Conservation (phyloP, 352 stramenopile genomes). For the Pythium rishiriense region DNA sequence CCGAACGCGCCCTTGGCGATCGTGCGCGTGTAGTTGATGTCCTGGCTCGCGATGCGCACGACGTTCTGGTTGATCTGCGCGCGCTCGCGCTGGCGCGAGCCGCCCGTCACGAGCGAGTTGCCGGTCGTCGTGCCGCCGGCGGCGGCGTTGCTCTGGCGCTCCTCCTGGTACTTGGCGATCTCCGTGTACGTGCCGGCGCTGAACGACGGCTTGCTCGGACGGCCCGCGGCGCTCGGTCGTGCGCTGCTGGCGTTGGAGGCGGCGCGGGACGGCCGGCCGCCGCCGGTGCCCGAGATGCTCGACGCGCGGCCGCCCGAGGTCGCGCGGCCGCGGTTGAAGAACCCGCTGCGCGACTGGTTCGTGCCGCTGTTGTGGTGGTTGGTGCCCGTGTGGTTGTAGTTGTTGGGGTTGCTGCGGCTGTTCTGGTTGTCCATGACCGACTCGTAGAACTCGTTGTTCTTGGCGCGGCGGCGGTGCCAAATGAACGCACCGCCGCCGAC, state of each 20-base stretch:
- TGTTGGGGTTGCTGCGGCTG: conserved; percentile 35
- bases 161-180: conserved; percentile 33
- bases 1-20: conserved; percentile 82
- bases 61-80: conserved; percentile 45
- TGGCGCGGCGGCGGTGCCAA: conserved; percentile 49
- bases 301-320: conserved; percentile 9
- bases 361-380: conserved; percentile 12
- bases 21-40: conserved; percentile 79
- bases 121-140: neutral
- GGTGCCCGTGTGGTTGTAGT: conserved; percentile 1
- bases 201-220: conserved; percentile 19
- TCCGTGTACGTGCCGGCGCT: conserved; percentile 27
- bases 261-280: conserved; percentile 10
- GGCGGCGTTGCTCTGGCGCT: conserved; percentile 18
- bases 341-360: conserved; percentile 17
- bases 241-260: conserved; percentile 8
- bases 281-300: conserved; percentile 10
- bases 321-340: conserved; percentile 23
- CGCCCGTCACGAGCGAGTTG: conserved; percentile 8
- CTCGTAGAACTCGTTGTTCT: conserved; percentile 33
- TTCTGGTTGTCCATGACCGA: conserved; percentile 28
- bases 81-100: conserved; percentile 24
- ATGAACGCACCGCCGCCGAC: conserved; percentile 47
- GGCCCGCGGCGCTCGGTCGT: conserved; percentile 4
- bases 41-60: conserved; percentile 52